Evolutionary conservation across 2,329 filamentous ascomycete genomes (phyloP).

Genomic region (Hypomyces rosellus): DNA sequence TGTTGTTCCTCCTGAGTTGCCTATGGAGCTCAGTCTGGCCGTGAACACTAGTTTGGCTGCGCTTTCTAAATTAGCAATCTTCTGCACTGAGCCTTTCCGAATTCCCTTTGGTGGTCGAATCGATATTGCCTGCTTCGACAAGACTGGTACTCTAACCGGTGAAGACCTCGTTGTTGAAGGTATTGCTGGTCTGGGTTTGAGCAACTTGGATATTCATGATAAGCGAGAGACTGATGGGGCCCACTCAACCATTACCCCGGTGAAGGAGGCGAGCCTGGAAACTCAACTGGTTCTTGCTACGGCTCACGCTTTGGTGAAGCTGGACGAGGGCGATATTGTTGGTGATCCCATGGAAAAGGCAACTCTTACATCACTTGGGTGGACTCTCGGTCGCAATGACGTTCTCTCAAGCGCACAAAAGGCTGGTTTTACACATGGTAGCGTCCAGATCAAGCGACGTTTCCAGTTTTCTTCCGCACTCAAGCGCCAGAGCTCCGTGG

Average conservation of each 20-base stretch:
- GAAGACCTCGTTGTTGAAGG: constrained; percentile 96
- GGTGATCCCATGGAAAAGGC: constrained; percentile 99
- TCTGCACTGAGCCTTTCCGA: constrained; percentile 97
- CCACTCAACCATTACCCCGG: constrained; percentile 69
- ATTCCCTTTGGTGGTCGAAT: constrained; percentile 95
- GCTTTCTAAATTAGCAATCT: constrained; percentile 91
- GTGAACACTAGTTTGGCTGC: constrained; percentile 97
- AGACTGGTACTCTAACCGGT: constrained; percentile 93
- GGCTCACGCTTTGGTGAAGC: constrained; percentile 88
- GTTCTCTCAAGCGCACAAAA: constrained; percentile 58
- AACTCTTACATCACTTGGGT: constrained; percentile 80
- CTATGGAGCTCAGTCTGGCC: constrained; percentile 95
- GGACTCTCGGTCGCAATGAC: constrained; percentile 88
- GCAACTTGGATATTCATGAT: constrained; percentile 57
- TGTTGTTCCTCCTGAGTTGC: constrained; percentile 94
- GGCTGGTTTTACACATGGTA: constrained; percentile 44
- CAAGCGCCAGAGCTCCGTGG: constrained; percentile 92
- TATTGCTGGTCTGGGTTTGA: constrained; percentile 80
- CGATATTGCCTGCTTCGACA: constrained; percentile 96
- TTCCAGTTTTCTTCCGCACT: constrained; percentile 98
- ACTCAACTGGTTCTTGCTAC: constrained; percentile 92
- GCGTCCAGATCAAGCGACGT: constrained; percentile 88
- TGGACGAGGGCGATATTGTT: constrained; percentile 95
- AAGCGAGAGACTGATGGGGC: constrained; percentile 70
- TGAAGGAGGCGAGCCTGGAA: constrained; percentile 65